A percentile compares a stretch with the other conserved stretches of the same genome.
Evolutionary conservation across 352 stramenopile species (phyloP).

Genomic region (Globisporangium emineosum): DNA sequence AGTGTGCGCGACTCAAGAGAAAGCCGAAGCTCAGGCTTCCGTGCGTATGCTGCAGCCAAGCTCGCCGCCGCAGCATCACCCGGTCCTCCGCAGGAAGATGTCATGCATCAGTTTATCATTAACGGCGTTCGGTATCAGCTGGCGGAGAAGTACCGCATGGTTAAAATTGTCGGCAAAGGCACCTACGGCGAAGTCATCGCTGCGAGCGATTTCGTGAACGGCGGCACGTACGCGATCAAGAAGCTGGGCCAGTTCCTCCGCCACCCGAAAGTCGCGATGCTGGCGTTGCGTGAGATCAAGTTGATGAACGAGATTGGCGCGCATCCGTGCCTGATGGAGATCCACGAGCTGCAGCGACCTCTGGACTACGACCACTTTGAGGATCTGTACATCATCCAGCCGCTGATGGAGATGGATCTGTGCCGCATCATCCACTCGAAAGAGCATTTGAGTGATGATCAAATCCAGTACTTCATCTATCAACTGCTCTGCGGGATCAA

Average conservation of each 20-base stretch:
- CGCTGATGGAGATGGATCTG: slow-evolving; percentile 98
- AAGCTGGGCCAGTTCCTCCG: slow-evolving; percentile 84
- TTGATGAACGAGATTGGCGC: slow-evolving; percentile 82
- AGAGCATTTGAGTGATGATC: slow-evolving; percentile 90
- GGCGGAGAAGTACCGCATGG: slow-evolving; percentile 86
- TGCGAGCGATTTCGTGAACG: slow-evolving; percentile 80
- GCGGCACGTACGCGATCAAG: slow-evolving; percentile 87
- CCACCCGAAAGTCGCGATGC: slow-evolving; percentile 80
- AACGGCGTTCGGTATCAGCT: slow-evolving; percentile 85
- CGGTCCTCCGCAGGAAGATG: slow-evolving; percentile 40
- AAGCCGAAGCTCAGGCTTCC: slow-evolving; percentile 26
- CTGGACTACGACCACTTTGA: slow-evolving; percentile 90
- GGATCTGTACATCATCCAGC: slow-evolving; percentile 97
- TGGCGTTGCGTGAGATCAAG: slow-evolving; percentile 85
- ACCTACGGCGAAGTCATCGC: slow-evolving; percentile 91
- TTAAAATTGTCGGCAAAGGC: slow-evolving; percentile 86
- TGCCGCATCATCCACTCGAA: slow-evolving; percentile 87
- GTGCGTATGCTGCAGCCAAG: slow-evolving; percentile 35
- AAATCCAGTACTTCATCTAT: slow-evolving; percentile 97
- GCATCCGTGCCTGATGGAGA: slow-evolving; percentile 77
- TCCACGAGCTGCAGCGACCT: slow-evolving; percentile 81
- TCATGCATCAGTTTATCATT: slow-evolving; percentile 90
- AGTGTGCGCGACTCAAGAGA: neutral
- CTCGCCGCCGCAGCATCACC: slow-evolving; percentile 22
- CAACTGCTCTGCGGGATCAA: slow-evolving; percentile 94